phyloP scores from a whole-genome alignment of 2,329 filamentous ascomycete species.

The Fusarium xylarioides region DNA sequence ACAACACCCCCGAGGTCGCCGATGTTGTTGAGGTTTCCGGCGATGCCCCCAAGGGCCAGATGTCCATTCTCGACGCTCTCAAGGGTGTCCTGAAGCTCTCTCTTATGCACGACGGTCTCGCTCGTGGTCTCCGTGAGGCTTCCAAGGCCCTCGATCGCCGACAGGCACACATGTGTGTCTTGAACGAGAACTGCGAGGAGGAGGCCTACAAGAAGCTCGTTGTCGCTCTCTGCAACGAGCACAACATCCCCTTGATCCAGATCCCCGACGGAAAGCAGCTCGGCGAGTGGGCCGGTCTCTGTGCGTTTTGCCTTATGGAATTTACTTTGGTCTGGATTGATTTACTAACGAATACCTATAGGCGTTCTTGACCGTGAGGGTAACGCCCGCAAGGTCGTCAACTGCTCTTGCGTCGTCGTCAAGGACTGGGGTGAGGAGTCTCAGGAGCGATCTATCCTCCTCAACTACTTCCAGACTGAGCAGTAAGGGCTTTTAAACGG shows the following conservation, averaged over 20 bases:
- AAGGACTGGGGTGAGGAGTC: conserved; percentile 99
- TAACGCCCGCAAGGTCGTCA: conserved; percentile 99
- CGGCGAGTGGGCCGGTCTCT: conserved; percentile 99
- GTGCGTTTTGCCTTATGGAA: conserved; percentile 67
- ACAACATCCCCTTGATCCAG: conserved; percentile 99
- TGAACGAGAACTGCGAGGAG: conserved; percentile 99
- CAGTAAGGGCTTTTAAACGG: conserved; percentile 59
- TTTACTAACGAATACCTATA: conserved; percentile 54
- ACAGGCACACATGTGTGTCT: conserved; percentile 99
- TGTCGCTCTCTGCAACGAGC: conserved; percentile 97
- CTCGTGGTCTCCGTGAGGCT: conserved; percentile 96
- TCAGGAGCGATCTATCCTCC: conserved; percentile 97
- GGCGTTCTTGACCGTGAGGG: conserved; percentile 99
- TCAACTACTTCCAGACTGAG: conserved; percentile 99
- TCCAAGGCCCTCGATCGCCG: conserved; percentile 98
- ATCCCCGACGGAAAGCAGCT: conserved; percentile 99
- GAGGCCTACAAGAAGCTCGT: conserved; percentile 99
- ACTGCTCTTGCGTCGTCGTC: conserved; percentile 99
- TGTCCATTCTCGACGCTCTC: conserved; percentile 97
- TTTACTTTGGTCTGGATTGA: background rate
- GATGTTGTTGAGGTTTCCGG: conserved; percentile 96
- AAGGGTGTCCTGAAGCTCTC: conserved; percentile 99
- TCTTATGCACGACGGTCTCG: conserved; percentile 99
- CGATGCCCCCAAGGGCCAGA: conserved; percentile 91
- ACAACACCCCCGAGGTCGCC: conserved; percentile 85